These are phyloP conservation scores for Fomes fomentarius DNA, from an alignment of 1,284 basidiomycete genomes.

Conservation along the genomic window DNA sequence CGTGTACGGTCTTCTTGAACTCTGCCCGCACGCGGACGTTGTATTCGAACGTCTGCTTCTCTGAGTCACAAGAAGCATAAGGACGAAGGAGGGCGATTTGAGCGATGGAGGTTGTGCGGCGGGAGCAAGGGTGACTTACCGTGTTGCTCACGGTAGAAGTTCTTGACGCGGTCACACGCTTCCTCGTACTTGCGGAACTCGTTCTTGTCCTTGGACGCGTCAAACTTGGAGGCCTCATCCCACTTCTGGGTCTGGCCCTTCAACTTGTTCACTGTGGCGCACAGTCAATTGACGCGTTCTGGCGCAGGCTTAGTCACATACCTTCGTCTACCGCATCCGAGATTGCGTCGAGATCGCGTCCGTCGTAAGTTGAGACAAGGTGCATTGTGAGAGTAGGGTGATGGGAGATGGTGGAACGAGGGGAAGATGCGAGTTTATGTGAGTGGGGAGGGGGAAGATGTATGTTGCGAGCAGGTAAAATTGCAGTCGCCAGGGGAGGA, in stretches of 20 bases:
- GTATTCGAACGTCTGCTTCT: conserved; percentile 87
- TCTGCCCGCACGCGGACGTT: conserved; percentile 79
- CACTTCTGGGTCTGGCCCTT: conserved; percentile 54
- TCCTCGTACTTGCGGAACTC: conserved; percentile 73
- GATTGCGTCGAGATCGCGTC: conserved; percentile 54
- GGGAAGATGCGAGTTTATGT: background rate
- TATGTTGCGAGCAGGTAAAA: background rate
- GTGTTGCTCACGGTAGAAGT: conserved; percentile 89
- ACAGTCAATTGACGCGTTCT: background rate
- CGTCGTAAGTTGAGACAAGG: conserved; percentile 19
- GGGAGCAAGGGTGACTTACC: conserved; percentile 41
- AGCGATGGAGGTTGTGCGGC: background rate
- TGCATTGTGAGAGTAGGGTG: conserved; percentile 7
- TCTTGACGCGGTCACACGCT: conserved; percentile 88
- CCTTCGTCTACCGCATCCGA: conserved; percentile 80
- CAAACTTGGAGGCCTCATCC: conserved; percentile 69
- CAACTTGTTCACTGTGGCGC: conserved; percentile 63
- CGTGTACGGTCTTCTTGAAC: conserved; percentile 67
- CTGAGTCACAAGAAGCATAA: conserved; percentile 37
- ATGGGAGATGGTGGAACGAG: background rate
- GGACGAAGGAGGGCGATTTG: background rate
- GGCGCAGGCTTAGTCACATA: conserved; percentile 33
- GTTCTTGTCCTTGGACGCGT: conserved; percentile 77
- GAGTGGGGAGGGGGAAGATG: background rate
- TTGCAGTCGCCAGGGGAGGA: background rate